Evolutionary conservation across 495 filamentous ascomycete genomes (phyloP), one percentile per base, ranked within the genome.

Genomic region (Podospora australis): DNA sequence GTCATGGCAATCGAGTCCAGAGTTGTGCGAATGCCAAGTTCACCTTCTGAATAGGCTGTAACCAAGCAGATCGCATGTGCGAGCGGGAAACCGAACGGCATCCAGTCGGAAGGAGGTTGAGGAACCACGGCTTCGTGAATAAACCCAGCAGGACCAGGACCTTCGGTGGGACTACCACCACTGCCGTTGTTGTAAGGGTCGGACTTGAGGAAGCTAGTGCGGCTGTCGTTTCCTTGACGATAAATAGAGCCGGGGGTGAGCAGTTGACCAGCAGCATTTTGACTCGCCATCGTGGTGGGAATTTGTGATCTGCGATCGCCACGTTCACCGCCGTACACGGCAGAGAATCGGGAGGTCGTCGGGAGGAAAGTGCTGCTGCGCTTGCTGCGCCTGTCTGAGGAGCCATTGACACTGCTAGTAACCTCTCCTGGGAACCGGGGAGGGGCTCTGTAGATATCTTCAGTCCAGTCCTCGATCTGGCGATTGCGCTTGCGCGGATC

Each of bases 391-490:
- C 85, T 76, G 52, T 92, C 88, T 8, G 78, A 78, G 8, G 73
- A 71, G 47, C 68, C 68, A 29, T 66, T 71, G 47, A 77, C 68
- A 53, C 78, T 74, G 61, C 74, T 78, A 4, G 73, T 73, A 42
- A 80, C 68, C 50, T 96, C 90, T 2, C 77, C 77, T 1, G 77
- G 70, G 52, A 96, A 70, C 39, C 88, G 83, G 48, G 87, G 87
- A 2, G 88, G 87, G 9, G 90, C 84, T 22, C 88, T 83, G 58
- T 97, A 96, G 57, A 97, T 97, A 55, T 99, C 94, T 50, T 99
- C 90, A 10, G 82, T 84, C 94, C 94, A 99, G 54, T 96, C 91
- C 66, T 99, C 94, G 48, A 99, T 99, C 63, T 97, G 88, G 50
- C 88, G 83, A 46, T 91, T 83, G 36, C 94, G 80, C 62, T 86